phyloP scores from a whole-genome alignment of 169 alveolate genomes.

The Plasmodium cynomolgi region DNA sequence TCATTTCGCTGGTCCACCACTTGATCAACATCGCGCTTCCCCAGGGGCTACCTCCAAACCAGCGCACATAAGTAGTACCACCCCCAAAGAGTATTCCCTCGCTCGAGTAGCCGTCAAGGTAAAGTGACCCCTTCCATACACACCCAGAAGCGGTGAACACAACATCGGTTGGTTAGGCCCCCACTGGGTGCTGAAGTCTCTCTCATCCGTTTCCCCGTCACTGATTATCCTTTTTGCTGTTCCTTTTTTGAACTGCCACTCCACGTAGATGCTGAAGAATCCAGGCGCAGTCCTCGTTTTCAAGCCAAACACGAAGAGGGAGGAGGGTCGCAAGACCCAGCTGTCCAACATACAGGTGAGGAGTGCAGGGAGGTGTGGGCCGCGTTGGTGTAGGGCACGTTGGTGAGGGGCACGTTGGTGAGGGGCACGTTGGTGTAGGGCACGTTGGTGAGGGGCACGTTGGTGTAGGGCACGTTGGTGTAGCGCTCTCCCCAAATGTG shows the following conservation, averaged over 20 bases:
- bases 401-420: too few relatives aligned
- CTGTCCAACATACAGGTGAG: constrained; percentile 85
- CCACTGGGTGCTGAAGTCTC: not conserved
- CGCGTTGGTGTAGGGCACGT: too few relatives aligned
- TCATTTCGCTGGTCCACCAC: not conserved
- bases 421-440: too few relatives aligned
- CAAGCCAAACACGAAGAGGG: constrained; percentile 88
- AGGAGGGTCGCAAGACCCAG: constrained; percentile 89
- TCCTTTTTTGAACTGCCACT: not conserved
- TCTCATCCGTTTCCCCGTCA: not conserved
- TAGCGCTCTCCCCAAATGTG: too few relatives aligned
- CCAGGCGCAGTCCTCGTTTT: constrained; percentile 85
- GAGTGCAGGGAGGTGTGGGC: not conserved
- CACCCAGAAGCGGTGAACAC: not conserved
- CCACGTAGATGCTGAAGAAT: constrained; percentile 30
- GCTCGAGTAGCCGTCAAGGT: not conserved
- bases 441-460: too few relatives aligned
- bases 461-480: too few relatives aligned
- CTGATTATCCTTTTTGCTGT: too few relatives aligned
- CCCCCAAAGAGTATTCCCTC: too few relatives aligned
- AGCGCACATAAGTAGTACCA: not conserved
- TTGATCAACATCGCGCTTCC: not conserved
- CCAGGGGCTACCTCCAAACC: not conserved
- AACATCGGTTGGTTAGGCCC: not conserved
- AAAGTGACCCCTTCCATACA: not conserved